Percentiles rank a stretch among this genome's conserved stretches.
Evolutionary conservation across 768 basidiomycete genomes (phyloP).

Genomic region (Naganishia randhawae): DNA sequence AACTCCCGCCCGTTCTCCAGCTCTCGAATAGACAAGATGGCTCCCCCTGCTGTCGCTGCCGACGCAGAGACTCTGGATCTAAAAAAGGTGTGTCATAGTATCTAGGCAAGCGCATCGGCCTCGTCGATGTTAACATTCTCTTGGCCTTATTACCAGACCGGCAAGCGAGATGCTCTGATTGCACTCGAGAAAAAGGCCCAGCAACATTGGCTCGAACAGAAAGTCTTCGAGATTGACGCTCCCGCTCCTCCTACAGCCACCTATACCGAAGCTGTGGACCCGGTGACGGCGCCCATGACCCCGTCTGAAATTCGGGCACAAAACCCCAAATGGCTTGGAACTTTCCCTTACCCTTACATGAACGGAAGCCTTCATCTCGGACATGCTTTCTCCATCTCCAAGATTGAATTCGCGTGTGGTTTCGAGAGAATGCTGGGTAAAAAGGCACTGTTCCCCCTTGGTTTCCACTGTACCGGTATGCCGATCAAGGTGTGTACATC

Average conservation of each 20-base stretch:
- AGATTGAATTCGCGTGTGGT: slow-evolving; percentile 93
- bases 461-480: slow-evolving; percentile 97
- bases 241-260: slow-evolving; percentile 56
- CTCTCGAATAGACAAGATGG: slow-evolving; percentile 34
- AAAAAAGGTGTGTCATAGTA: slow-evolving; percentile 42
- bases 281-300: slow-evolving; percentile 45
- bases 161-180: slow-evolving; percentile 83
- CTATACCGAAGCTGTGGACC: slow-evolving; percentile 53
- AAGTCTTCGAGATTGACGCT: slow-evolving; percentile 78
- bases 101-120: not conserved
- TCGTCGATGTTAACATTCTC: not conserved
- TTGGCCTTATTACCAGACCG: slow-evolving; percentile 63
- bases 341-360: slow-evolving; percentile 96
- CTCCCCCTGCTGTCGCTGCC: slow-evolving; percentile 38
- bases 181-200: slow-evolving; percentile 81
- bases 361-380: slow-evolving; percentile 95
- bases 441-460: slow-evolving; percentile 91
- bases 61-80: slow-evolving; percentile 45
- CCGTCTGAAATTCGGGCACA: slow-evolving; percentile 63
- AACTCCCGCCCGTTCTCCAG: slow-evolving; percentile 1
- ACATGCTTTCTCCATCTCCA: slow-evolving; percentile 96
- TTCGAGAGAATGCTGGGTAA: slow-evolving; percentile 94
- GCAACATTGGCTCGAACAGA: slow-evolving; percentile 69
- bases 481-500: slow-evolving; percentile 89
- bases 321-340: slow-evolving; percentile 96